Evolutionary conservation across 352 stramenopile species (phyloP), one percentile per base, ranked within the genome.

Genomic region (Phytophthora rubi): DNA sequence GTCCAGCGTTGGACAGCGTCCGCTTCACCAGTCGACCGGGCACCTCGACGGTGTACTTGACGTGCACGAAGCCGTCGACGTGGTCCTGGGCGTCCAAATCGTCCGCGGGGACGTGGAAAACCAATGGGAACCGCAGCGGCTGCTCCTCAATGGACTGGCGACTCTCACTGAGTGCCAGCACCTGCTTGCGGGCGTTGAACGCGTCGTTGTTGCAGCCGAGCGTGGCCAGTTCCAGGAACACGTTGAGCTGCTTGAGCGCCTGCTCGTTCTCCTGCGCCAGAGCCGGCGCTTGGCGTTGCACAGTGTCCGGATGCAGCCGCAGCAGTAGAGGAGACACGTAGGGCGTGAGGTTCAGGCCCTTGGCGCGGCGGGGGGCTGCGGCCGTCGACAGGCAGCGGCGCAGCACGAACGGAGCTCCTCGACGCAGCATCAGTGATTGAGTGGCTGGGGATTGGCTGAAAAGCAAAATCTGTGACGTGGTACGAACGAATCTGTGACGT

Each of bases 191-290:
- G 13, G 83, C 77, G 48, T 72, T 73, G 65, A 79, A 85, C 5
- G 79, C 75, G 73, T 92, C 81, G 73, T 89, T 90, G 67, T 92
- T 91, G 68, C 86, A 94, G 54, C 81, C 86, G 16, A 71, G 78
- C 7, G 74, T 53, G 15, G 86, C 86, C 52, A 94, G 71, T 59
- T 88, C 82, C 15, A 94, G 69, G 65, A 92, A 94, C 53, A 84
- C 67, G 70, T 94, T 94, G 57, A 94, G 80, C 55, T 90, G 77
- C 70, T 94, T 94, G n/a, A 94, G 75, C 13, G 86, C 85, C 16
- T 86, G 67, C 68, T 92, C 86, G 52, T 94, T 92, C 62, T 81
- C 70, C 18, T 66, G 66, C n/a, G 82, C 83, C 18, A 88, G 61
- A 26, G 54, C 30, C 1, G 76, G 66, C 2, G 80, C 77, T 47